phyloP scores from a whole-genome alignment of 768 basidiomycete species.

The Trametes sanguinea region DNA sequence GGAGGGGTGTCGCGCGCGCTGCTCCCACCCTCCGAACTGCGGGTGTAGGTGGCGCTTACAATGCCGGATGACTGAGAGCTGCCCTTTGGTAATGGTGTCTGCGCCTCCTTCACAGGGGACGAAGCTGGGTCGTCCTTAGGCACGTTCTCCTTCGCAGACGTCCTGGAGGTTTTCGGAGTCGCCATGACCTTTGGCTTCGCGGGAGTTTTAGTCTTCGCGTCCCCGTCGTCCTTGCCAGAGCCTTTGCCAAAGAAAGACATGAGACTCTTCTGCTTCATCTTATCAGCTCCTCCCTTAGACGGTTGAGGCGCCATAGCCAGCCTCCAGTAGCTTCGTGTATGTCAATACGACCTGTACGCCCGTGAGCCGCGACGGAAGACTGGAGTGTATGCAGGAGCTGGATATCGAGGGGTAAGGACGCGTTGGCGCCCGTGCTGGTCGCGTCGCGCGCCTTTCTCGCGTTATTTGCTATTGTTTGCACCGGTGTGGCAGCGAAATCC shows the following conservation, averaged over 20 bases:
- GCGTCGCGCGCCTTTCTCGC: constrained; percentile 16
- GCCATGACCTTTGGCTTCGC: constrained; percentile 12
- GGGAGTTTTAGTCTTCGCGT: constrained; percentile 5
- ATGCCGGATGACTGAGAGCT: constrained; percentile 42
- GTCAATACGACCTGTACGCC: too few species aligned
- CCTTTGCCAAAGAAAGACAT: constrained; percentile 60
- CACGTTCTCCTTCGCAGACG: constrained; percentile 21
- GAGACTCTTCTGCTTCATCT: constrained; percentile 71
- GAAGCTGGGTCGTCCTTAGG: constrained; percentile 11
- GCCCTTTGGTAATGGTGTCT: constrained; percentile 24
- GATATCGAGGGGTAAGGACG: not conserved
- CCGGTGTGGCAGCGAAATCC: not conserved
- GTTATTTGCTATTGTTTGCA: constrained; percentile 17
- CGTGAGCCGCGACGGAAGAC: too few species aligned
- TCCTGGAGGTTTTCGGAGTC: constrained; percentile 8
- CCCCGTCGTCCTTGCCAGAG: constrained; percentile 7
- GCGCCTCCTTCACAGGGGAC: constrained; percentile 23
- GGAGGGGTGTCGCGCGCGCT: constrained; percentile 65
- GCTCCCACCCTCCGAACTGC: constrained; percentile 50
- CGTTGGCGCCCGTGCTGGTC: constrained; percentile 1
- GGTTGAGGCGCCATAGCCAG: constrained; percentile 6
- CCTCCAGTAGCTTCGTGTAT: not conserved
- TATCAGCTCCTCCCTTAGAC: constrained; percentile 11
- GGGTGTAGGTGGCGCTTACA: constrained; percentile 37
- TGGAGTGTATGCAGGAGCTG: not conserved